Conservation (phyloP, 164 flowering plant species). For the Magnolia changhungtana region DNA sequence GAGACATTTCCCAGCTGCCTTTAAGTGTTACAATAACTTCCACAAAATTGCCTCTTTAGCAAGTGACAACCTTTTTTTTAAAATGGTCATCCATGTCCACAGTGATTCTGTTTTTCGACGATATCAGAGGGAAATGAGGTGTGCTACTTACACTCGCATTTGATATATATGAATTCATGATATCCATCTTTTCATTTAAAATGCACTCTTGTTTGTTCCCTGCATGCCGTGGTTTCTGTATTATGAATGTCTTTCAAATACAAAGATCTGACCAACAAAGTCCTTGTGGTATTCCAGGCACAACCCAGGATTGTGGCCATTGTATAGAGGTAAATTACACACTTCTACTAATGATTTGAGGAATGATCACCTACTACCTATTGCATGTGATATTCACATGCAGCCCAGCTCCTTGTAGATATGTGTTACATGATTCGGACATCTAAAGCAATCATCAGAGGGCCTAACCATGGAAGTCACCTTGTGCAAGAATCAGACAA, state of each 20-base stretch:
- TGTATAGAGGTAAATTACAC: constrained; percentile 73
- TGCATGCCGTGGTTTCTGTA: neutral
- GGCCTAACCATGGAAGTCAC: neutral
- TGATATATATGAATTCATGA: neutral
- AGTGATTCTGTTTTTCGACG: constrained; percentile 79
- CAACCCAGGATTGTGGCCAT: constrained; percentile 87
- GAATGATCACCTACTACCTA: neutral
- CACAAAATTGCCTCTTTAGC: constrained; percentile 53
- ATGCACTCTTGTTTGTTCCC: neutral
- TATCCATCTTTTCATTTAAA: neutral
- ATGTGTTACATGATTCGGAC: neutral
- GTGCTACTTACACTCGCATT: neutral
- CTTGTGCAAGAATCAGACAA: neutral
- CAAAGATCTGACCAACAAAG: constrained; percentile 1
- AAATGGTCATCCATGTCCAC: constrained; percentile 90
- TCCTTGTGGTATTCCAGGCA: constrained; percentile 43
- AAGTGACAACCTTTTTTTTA: constrained; percentile 61
- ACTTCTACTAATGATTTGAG: neutral
- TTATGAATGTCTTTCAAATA: constrained; percentile 2
- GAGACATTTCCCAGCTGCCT: constrained; percentile 72
- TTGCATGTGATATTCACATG: neutral
- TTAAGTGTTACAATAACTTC: constrained; percentile 79
- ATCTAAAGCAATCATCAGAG: neutral
- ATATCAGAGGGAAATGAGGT: constrained; percentile 98
- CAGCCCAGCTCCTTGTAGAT: neutral